Evolutionary conservation across 164 flowering plant species (phyloP).

Genomic region (Protea cynaroides): DNA sequence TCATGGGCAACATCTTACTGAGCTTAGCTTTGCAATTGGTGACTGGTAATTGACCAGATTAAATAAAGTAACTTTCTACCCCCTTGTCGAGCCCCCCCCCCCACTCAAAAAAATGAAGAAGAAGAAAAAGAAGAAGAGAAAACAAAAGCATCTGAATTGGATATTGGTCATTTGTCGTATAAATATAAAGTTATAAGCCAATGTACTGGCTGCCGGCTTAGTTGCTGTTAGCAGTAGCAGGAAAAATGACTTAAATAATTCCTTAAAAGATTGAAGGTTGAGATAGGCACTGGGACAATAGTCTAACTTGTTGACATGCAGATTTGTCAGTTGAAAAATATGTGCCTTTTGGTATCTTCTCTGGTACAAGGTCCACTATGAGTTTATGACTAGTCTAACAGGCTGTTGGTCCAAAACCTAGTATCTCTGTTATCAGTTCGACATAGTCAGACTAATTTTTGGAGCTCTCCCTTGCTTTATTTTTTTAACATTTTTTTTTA

Average conservation of each 20-base stretch:
- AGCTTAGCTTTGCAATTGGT: background rate
- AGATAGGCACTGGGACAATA: background rate
- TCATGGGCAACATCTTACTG: background rate
- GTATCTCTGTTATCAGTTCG: background rate
- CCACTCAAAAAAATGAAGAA: too few species aligned
- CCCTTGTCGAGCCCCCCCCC: too few species aligned
- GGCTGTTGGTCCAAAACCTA: background rate
- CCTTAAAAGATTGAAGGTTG: background rate
- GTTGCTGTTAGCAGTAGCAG: background rate
- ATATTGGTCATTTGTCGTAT: background rate
- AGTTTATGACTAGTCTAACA: background rate
- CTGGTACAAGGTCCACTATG: too few species aligned
- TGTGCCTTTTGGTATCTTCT: background rate
- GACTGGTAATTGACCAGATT: background rate
- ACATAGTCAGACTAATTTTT: background rate
- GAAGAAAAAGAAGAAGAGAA: too few species aligned
- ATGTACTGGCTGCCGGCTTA: background rate
- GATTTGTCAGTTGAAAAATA: background rate
- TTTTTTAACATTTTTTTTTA: constrained; percentile 10
- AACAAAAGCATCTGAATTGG: background rate
- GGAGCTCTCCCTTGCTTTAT: background rate
- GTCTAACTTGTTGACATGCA: background rate
- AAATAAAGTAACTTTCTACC: too few species aligned
- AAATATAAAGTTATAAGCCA: background rate
- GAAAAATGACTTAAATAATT: background rate